Evolutionary conservation across 78 protist species (phyloP).

Genomic region (Dictyostelium capitatum): DNA sequence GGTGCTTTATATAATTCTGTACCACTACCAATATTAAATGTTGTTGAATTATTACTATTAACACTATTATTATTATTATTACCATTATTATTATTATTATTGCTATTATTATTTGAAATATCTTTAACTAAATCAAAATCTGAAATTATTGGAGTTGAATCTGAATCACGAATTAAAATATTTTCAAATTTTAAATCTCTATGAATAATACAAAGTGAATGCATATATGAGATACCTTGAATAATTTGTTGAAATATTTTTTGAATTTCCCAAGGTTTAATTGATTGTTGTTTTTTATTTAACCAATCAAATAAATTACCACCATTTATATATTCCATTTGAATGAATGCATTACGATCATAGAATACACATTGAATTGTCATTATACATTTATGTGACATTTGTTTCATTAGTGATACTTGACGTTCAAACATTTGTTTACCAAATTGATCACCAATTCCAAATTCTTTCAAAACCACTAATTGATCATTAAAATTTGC

Average conservation of each 20-base stretch:
- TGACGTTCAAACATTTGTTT: conserved; percentile 70
- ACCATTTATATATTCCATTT: conserved; percentile 59
- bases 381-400: conserved; percentile 70
- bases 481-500: conserved; percentile 39
- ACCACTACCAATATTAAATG: conserved; percentile 57
- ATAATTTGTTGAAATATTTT: conserved; percentile 82
- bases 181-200: conserved; percentile 88
- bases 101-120: neutral
- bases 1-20: conserved; percentile 64
- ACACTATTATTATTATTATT: neutral
- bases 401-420: conserved; percentile 43
- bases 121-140: conserved; percentile 61
- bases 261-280: conserved; percentile 73
- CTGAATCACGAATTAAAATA: conserved; percentile 44
- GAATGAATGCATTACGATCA: conserved; percentile 63
- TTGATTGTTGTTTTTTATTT: neutral
- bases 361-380: conserved; percentile 65
- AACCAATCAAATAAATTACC: conserved; percentile 44
- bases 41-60: neutral
- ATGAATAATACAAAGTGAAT: conserved; percentile 89
- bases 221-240: conserved; percentile 89
- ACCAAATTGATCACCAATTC: conserved; percentile 71
- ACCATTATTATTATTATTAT: neutral
- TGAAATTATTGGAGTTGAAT: conserved; percentile 46
- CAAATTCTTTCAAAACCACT: conserved; percentile 60